phyloP scores from a whole-genome alignment of 352 stramenopile species.

The Thalassiosira hispida region DNA sequence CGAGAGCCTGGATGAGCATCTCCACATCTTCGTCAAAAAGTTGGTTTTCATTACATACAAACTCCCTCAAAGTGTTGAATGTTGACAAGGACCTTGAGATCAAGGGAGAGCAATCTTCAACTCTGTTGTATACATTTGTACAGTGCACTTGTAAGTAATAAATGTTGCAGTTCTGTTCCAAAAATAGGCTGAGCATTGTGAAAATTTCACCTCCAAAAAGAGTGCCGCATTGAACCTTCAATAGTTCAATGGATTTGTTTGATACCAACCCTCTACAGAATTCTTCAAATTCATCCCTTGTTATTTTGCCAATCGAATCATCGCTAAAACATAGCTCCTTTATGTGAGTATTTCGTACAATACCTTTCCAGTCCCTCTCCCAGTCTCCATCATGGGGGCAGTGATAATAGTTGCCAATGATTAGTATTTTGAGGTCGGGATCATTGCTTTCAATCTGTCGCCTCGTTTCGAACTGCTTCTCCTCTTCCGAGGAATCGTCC shows the following conservation, averaged over 20 bases:
- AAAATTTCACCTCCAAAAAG: not conserved
- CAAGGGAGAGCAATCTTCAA: not conserved
- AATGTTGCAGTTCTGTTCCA: not conserved
- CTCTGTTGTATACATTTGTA: no score
- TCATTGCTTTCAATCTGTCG: not conserved
- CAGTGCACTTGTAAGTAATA: no score
- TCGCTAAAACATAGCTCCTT: not conserved
- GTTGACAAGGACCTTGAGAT: not conserved
- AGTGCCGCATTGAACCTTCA: not conserved
- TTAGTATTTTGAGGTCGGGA: not conserved
- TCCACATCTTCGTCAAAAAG: not conserved
- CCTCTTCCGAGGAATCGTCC: no score
- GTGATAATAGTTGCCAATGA: not conserved
- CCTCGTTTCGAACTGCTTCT: constrained; percentile 2
- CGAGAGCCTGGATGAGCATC: not conserved
- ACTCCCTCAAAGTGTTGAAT: not conserved
- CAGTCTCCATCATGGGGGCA: not conserved
- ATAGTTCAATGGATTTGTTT: not conserved
- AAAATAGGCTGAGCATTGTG: not conserved
- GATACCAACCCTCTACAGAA: not conserved
- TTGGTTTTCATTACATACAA: no score
- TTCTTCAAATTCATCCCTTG: not conserved
- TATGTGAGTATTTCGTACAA: not conserved
- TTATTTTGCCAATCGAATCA: not conserved
- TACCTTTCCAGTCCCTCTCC: not conserved